A percentile compares a stretch with the other conserved stretches of the same genome.
Conservation (phyloP, 805 yeast genomes). For the Candida lessepsii region DNA sequence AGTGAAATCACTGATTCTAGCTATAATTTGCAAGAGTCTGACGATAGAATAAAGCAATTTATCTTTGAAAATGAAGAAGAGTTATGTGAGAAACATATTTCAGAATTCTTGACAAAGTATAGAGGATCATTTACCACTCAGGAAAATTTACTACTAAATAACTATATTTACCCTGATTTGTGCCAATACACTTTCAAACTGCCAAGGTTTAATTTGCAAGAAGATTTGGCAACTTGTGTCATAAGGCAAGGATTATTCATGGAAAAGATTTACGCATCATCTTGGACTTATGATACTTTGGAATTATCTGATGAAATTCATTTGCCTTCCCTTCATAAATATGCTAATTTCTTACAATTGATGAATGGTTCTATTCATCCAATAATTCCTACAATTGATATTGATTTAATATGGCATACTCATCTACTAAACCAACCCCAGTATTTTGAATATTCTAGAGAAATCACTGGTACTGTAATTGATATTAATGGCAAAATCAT, state of each 20-base stretch:
- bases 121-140: not conserved
- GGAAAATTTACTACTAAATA: not conserved
- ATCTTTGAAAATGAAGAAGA: not conserved
- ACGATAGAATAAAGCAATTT: not conserved
- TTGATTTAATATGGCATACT: slow-evolving; percentile 11
- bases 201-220: slow-evolving; percentile 1
- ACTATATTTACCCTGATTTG: slow-evolving; percentile 2
- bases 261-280: slow-evolving; percentile 14
- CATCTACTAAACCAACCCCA: slow-evolving; percentile 5
- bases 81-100: not conserved
- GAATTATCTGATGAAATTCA: not conserved
- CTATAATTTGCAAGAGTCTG: not conserved
- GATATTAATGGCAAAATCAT: slow-evolving; percentile 26
- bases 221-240: slow-evolving; percentile 26
- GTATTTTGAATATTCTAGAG: slow-evolving; percentile 2
- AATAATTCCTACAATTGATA: slow-evolving; percentile 9
- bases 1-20: not conserved
- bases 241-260: slow-evolving; percentile 23
- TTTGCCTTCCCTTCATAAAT: slow-evolving; percentile 19
- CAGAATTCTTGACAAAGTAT: not conserved
- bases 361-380: slow-evolving; percentile 7
- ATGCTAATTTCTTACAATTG: slow-evolving; percentile 18
- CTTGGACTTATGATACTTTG: not conserved
- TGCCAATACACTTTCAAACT: not conserved
- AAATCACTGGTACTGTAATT: slow-evolving; percentile 3